Percentiles rank a stretch among this genome's conserved stretches.
phyloP scores from a whole-genome alignment of 2,329 filamentous ascomycete species.

The Colletotrichum paranaense region DNA sequence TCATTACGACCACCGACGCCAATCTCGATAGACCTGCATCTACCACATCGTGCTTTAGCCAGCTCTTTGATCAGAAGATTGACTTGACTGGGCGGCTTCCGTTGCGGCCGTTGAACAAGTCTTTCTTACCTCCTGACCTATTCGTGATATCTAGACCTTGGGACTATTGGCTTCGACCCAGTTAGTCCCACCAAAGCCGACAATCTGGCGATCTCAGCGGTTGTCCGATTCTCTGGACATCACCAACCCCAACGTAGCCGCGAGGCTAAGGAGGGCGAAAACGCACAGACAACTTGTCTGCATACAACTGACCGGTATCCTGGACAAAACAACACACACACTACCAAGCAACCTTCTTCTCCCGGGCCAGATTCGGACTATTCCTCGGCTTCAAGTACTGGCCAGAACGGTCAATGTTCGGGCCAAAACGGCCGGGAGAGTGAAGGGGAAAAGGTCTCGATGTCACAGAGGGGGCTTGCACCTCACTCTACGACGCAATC shows the following conservation, averaged over 20 bases:
- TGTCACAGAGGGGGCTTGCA: constrained; percentile 71
- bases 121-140: not conserved
- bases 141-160: constrained; percentile 18
- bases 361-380: not conserved
- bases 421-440: constrained; percentile 61
- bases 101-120: constrained; percentile 1
- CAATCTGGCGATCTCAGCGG: constrained; percentile 37
- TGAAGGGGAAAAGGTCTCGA: constrained; percentile 70
- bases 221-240: constrained; percentile 35
- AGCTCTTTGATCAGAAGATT: not conserved
- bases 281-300: constrained; percentile 34
- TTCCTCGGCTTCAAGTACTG: constrained; percentile 18
- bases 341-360: constrained; percentile 5
- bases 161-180: constrained; percentile 37
- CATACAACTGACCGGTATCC: not conserved
- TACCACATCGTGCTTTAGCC: not conserved
- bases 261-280: constrained; percentile 38
- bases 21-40: not conserved
- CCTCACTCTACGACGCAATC: constrained; percentile 65
- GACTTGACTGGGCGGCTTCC: not conserved
- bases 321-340: constrained; percentile 15
- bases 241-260: constrained; percentile 34
- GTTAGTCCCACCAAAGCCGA: constrained; percentile 34
- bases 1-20: too few species aligned
- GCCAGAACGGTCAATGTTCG: constrained; percentile 65